Conservation (phyloP, 1,284 basidiomycete species). For the Hortiboletus rubellus region DNA sequence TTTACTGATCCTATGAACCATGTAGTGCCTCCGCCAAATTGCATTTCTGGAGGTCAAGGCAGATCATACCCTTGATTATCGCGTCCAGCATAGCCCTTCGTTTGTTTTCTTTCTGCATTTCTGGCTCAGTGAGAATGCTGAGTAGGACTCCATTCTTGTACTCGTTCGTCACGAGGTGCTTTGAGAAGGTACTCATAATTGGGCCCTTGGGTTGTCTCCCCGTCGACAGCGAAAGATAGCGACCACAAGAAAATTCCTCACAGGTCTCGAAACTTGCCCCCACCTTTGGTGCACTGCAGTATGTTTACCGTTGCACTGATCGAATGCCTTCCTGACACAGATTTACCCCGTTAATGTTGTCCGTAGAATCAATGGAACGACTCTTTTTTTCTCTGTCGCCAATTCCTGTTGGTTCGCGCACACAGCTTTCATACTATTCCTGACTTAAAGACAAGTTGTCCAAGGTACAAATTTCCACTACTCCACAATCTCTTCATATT, state of each 20-base stretch:
- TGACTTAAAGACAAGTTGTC: slow-evolving; percentile 11
- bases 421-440: neutral
- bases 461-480: slow-evolving; percentile 1
- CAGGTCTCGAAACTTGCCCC: neutral
- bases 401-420: neutral
- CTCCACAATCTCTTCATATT: neutral
- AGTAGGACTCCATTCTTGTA: slow-evolving; percentile 3
- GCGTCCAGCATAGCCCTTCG: neutral
- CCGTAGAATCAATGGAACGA: neutral
- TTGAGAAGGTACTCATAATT: neutral
- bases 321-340: neutral
- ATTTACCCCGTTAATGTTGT: neutral
- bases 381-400: neutral
- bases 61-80: neutral
- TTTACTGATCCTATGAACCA: neutral
- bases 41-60: neutral
- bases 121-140: neutral
- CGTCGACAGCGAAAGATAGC: neutral
- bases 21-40: neutral
- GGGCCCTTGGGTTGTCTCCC: slow-evolving; percentile 5
- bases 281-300: neutral
- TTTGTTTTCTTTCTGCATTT: neutral
- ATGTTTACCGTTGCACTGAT: neutral
- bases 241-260: neutral
- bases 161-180: neutral